Conservation (phyloP, 331 rosid genomes). For the Arachis monticola region DNA sequence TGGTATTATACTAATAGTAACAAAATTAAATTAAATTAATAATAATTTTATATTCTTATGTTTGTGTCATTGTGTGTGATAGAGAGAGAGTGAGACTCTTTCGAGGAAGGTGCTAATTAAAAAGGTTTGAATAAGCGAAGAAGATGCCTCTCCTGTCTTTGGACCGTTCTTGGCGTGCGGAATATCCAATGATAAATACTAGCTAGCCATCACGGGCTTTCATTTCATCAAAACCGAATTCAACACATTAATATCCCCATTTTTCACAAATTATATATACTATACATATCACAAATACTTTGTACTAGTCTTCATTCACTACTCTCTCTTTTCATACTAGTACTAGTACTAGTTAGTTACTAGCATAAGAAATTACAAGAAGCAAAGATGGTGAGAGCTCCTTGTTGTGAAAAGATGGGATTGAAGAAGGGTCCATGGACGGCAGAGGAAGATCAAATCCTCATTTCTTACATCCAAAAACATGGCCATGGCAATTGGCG, state of each 20-base stretch:
- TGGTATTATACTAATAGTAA: no score
- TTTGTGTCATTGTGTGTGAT: neutral
- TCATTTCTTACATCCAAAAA: conserved; percentile 58
- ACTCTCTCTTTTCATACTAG: no score
- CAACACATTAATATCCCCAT: neutral
- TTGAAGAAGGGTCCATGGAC: conserved; percentile 95
- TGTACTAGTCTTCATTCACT: neutral
- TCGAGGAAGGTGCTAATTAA: conserved; percentile 52
- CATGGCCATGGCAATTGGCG: conserved; percentile 95
- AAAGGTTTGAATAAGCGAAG: conserved; percentile 39
- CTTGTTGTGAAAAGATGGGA: conserved; percentile 97
- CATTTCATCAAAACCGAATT: conserved; percentile 38
- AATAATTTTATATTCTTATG: neutral
- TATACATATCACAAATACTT: neutral
- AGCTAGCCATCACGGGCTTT: conserved; percentile 33
- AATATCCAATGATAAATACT: conserved; percentile 52
- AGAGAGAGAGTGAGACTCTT: conserved; percentile 29
- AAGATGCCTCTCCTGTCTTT: conserved; percentile 9
- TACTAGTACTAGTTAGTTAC: no score
- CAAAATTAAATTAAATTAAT: neutral
- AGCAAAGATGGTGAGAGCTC: conserved; percentile 79
- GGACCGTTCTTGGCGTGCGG: conserved; percentile 48
- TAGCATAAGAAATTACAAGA: neutral
- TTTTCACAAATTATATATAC: neutral
- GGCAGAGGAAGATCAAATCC: conserved; percentile 77